Evolutionary conservation across 495 filamentous ascomycete genomes (phyloP).

Genomic region (Trichoderma gamsii): DNA sequence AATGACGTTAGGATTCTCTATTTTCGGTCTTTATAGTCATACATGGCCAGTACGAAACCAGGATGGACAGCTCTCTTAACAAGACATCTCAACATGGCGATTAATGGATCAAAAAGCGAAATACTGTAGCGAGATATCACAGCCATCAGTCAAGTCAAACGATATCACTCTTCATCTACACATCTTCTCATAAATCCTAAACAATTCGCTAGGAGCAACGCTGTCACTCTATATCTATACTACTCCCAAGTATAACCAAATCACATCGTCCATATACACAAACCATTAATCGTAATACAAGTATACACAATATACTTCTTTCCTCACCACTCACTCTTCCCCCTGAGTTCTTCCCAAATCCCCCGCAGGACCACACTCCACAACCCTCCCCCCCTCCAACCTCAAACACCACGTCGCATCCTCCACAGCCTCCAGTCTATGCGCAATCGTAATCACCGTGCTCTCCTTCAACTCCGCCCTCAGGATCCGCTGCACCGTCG

Average conservation of each 20-base stretch:
- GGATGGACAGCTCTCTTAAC: too few relatives aligned
- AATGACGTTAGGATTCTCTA: too few relatives aligned
- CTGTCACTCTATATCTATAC: neutral
- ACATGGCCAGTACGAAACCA: too few relatives aligned
- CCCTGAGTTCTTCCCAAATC: neutral
- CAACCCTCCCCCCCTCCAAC: slow-evolving; percentile 57
- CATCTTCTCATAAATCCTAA: too few relatives aligned
- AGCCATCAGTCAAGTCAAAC: too few relatives aligned
- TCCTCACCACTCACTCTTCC: neutral
- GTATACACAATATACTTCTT: neutral
- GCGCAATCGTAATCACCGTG: slow-evolving; percentile 83
- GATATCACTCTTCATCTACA: too few relatives aligned
- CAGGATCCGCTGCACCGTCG: slow-evolving; percentile 68
- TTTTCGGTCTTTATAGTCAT: too few relatives aligned
- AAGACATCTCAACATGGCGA: too few relatives aligned
- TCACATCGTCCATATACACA: too few relatives aligned
- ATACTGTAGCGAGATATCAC: too few relatives aligned
- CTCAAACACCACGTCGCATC: slow-evolving; percentile 68
- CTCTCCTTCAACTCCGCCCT: slow-evolving; percentile 67
- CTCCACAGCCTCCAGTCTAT: slow-evolving; percentile 73
- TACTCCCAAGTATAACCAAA: neutral
- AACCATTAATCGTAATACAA: neutral
- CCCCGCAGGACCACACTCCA: slow-evolving; percentile 23
- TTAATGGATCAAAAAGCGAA: too few relatives aligned
- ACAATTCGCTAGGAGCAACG: too few relatives aligned